phyloP scores from a whole-genome alignment of 2,329 filamentous ascomycete species.

The Pseudogymnoascus sp. region DNA sequence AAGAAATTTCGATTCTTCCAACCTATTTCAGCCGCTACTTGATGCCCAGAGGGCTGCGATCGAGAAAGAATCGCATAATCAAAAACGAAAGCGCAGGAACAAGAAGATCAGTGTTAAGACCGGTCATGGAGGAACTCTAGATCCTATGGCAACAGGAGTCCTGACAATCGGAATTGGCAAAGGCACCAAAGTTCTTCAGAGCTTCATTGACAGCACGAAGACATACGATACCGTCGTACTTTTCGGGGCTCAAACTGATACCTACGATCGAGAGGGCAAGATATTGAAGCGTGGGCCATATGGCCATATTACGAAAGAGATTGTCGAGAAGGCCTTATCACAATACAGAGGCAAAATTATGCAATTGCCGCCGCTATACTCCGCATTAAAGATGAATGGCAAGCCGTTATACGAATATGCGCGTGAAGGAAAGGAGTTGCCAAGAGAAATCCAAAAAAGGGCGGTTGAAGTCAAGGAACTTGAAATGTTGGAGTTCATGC shows the following conservation, averaged over 20 bases:
- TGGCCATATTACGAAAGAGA: slow-evolving; percentile 71
- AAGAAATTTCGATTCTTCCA: slow-evolving; percentile 72
- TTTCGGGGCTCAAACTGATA: slow-evolving; percentile 89
- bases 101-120: slow-evolving; percentile 75
- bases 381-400: slow-evolving; percentile 84
- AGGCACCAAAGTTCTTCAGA: slow-evolving; percentile 74
- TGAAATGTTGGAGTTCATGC: slow-evolving; percentile 77
- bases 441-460: slow-evolving; percentile 73
- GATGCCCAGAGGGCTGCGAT: slow-evolving; percentile 52
- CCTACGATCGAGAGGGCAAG: slow-evolving; percentile 82
- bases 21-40: slow-evolving; percentile 72
- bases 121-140: slow-evolving; percentile 91
- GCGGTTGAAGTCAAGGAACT: slow-evolving; percentile 72
- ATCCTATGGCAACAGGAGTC: slow-evolving; percentile 89
- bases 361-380: slow-evolving; percentile 89
- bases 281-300: slow-evolving; percentile 69
- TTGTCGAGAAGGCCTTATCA: slow-evolving; percentile 69
- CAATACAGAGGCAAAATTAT: slow-evolving; percentile 75
- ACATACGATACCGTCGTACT: slow-evolving; percentile 84
- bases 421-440: slow-evolving; percentile 78
- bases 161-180: slow-evolving; percentile 81
- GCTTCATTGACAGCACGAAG: slow-evolving; percentile 85
- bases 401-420: slow-evolving; percentile 97
- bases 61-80: slow-evolving; percentile 49
- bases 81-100: slow-evolving; percentile 52